Base-by-base conservation (phyloP, 2,329 filamentous ascomycete species). In the Hymenoscyphus fructigenus region DNA sequence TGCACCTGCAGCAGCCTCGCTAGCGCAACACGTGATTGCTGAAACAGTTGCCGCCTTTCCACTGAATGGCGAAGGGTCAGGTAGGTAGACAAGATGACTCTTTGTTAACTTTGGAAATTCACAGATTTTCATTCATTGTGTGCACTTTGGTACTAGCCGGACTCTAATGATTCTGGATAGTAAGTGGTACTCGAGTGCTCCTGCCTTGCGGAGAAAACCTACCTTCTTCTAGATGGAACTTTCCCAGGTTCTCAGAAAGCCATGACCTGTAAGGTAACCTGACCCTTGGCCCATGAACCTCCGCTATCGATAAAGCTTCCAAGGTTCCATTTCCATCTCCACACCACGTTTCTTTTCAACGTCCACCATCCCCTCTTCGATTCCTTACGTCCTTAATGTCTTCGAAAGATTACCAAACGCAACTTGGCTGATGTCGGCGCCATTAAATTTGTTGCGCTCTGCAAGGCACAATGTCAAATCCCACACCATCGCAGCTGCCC, bases 381-480 rank as follows among this genome's bases (percentile, higher is more conserved):
- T 50, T 17, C 34, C 17, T 47, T 50, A 3, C 20, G n/a, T 32
- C 44, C 61, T 72, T 70, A 34, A 71, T 71, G 68, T 68, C 66
- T 71, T 63, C 67, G 61, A 41, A 44, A 47, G 50, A 44, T 41
- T 57, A 34, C 41, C 38, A 53, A n/a, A 62, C 56, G 28, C 28
- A 65, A 60, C 50, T 57, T 68, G 64, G 72, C 73, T 74, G 70
- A 76, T 76, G 74, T 76, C 73, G 71, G 65, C 66, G 59, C 64
- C 70, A 67, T 65, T 59, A 44, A 69, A 47, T 32, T 59, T 74
- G 23, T 32, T 72, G 9, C 69, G 72, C 64, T 66, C 64, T 50
- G 60, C 68, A 61, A 66, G 69, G 50, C 68, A 66, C 9, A 65
- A 70, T 66, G 67, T 68, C 59, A 60, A 59, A 38, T 71, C 68